These are phyloP conservation scores for Malassezia arunalokei DNA, from an alignment of 1,284 basidiomycete species.

Conservation along the genomic window DNA sequence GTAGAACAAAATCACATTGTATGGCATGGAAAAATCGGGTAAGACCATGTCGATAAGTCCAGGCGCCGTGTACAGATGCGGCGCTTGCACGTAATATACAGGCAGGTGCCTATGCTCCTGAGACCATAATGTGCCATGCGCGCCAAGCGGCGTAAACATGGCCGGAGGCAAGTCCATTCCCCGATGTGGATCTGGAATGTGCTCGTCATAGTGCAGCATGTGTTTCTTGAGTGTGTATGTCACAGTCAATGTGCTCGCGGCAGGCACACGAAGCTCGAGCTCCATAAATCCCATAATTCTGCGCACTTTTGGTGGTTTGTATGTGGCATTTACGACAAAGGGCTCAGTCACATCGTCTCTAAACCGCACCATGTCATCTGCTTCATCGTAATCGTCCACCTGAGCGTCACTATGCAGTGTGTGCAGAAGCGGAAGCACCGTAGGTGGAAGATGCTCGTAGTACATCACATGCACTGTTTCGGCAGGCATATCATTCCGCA, in stretches of 20 bases:
- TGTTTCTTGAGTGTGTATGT: constrained; percentile 67
- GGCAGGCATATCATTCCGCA: constrained; percentile 55
- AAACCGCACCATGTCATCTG: constrained; percentile 22
- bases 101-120: neutral
- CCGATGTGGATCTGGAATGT: constrained; percentile 84
- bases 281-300: constrained; percentile 48
- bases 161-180: constrained; percentile 77
- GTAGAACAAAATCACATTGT: constrained; percentile 68
- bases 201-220: constrained; percentile 85
- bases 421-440: constrained; percentile 75
- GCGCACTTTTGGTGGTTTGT: constrained; percentile 21
- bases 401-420: constrained; percentile 53
- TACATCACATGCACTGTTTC: constrained; percentile 56
- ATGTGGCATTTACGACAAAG: constrained; percentile 21
- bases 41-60: constrained; percentile 80
- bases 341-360: constrained; percentile 18
- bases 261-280: constrained; percentile 57
- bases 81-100: constrained; percentile 4
- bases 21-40: constrained; percentile 98
- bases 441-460: constrained; percentile 85
- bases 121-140: neutral
- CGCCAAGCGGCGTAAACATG: constrained; percentile 47
- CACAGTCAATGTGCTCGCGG: constrained; percentile 54
- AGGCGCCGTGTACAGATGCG: constrained; percentile 61
- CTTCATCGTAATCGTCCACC: constrained; percentile 2